Percentiles rank a stretch among this genome's conserved stretches.
Conservation (phyloP, 2,329 filamentous ascomycete species). For the Elsinoe australis region DNA sequence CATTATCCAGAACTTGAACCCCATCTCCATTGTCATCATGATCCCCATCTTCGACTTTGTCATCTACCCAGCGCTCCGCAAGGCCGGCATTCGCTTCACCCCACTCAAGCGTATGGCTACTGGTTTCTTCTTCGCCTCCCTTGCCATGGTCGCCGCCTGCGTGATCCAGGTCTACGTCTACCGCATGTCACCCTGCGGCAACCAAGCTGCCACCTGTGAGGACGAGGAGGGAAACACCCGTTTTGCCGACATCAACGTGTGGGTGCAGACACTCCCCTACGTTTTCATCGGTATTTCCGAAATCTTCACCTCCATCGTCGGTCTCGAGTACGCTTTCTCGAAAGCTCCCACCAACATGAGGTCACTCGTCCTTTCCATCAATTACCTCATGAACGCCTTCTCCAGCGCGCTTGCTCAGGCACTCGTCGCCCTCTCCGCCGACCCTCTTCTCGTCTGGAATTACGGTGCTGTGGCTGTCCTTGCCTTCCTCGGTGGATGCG, state of each 20-base stretch:
- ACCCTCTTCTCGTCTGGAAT: conserved; percentile 61
- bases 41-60: conserved; percentile 40
- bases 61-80: conserved; percentile 42
- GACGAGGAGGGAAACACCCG: conserved; percentile 13
- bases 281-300: conserved; percentile 39
- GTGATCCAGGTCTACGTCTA: conserved; percentile 52
- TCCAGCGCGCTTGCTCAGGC: conserved; percentile 55
- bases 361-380: conserved; percentile 46
- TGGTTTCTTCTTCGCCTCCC: conserved; percentile 46
- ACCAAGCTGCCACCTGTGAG: conserved; percentile 28
- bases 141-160: conserved; percentile 48
- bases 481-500: conserved; percentile 52
- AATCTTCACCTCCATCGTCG: conserved; percentile 40
- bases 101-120: conserved; percentile 49
- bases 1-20: conserved; percentile 36
- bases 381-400: conserved; percentile 52
- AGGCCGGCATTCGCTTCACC: conserved; percentile 34
- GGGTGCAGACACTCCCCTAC: conserved; percentile 39
- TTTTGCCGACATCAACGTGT: conserved; percentile 33
- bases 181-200: conserved; percentile 43
- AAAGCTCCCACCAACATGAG: conserved; percentile 43
- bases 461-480: conserved; percentile 58
- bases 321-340: conserved; percentile 40
- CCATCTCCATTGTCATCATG: conserved; percentile 39
- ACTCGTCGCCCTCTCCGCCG: conserved; percentile 51